Percentiles rank a stretch among this genome's conserved stretches.
Conservation (phyloP, 129 eudicot genomes). For the Calendula officinalis region DNA sequence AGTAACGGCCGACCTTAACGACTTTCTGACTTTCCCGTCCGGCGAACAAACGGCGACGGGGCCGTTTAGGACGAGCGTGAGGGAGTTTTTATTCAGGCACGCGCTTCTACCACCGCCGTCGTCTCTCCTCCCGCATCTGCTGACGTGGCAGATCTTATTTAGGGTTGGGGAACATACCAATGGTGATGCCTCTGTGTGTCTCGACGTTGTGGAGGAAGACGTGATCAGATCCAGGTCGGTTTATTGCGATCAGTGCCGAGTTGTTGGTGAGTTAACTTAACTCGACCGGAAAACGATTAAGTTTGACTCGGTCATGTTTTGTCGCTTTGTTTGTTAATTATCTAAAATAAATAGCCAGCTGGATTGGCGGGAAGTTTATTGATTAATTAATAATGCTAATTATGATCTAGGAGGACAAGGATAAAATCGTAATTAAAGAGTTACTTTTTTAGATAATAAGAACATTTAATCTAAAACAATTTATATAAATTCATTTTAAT, state of each 20-base stretch:
- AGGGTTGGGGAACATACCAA: constrained; percentile 53
- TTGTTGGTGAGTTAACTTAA: constrained; percentile 84
- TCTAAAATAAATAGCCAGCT: constrained; percentile 25
- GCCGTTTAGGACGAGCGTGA: constrained; percentile 62
- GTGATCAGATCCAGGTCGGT: constrained; percentile 84
- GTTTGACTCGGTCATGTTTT: constrained; percentile 8
- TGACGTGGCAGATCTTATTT: constrained; percentile 83
- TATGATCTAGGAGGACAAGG: too few relatives aligned
- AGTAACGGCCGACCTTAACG: constrained; percentile 85
- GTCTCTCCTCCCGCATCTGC: constrained; percentile 66
- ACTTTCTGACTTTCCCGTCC: constrained; percentile 68
- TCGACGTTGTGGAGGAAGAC: constrained; percentile 88
- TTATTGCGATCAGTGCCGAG: constrained; percentile 99
- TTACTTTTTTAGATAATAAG: too few relatives aligned
- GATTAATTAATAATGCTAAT: constrained; percentile 12
- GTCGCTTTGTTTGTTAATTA: constrained; percentile 9
- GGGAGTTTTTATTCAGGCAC: constrained; percentile 54
- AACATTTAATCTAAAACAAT: too few relatives aligned
- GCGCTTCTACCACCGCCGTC: constrained; percentile 87
- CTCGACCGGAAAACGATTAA: constrained; percentile 30
- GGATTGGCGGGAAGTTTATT: constrained; percentile 21
- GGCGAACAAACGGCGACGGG: constrained; percentile 38
- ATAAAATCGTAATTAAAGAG: too few relatives aligned
- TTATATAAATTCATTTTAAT: too few relatives aligned
- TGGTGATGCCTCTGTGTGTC: constrained; percentile 45